A percentile compares a stretch with the other conserved stretches of the same genome.
Evolutionary conservation across 257 asterid species (phyloP).

Genomic region (Salvia miltiorrhiza): DNA sequence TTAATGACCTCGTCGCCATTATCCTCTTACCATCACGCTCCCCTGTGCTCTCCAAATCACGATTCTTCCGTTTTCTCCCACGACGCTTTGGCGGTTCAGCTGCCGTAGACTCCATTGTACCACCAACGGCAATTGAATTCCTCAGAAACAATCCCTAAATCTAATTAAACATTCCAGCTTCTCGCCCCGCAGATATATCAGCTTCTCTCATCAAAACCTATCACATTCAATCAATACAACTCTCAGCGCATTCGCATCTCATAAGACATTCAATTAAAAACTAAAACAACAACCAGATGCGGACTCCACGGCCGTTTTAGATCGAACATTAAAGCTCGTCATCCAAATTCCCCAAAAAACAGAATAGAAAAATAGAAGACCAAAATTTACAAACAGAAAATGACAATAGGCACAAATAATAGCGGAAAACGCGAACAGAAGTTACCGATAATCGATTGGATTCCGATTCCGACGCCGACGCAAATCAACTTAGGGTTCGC

Average conservation of each 20-base stretch:
- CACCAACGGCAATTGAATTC: slow-evolving; percentile 20
- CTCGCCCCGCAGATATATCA: slow-evolving; percentile 7
- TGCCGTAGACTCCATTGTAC: slow-evolving; percentile 45
- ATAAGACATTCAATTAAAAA: background rate
- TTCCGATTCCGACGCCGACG: slow-evolving; percentile 17
- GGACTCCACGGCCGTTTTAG: slow-evolving; percentile 4
- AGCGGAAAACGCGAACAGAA: background rate
- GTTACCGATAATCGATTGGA: slow-evolving; percentile 13
- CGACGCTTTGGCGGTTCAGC: slow-evolving; percentile 42
- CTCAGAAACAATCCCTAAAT: slow-evolving; percentile 22
- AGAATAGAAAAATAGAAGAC: background rate
- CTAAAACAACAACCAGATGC: background rate
- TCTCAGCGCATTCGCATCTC: slow-evolving; percentile 16
- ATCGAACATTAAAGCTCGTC: slow-evolving; percentile 16
- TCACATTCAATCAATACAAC: slow-evolving; percentile 21
- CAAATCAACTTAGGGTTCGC: slow-evolving; percentile 24
- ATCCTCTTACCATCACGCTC: slow-evolving; percentile 47
- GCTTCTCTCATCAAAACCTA: slow-evolving; percentile 27
- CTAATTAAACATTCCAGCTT: slow-evolving; percentile 29
- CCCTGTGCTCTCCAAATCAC: slow-evolving; percentile 41
- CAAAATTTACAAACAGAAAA: background rate
- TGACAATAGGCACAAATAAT: background rate
- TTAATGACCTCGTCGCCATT: slow-evolving; percentile 43
- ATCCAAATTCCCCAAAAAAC: background rate
- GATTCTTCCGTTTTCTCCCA: slow-evolving; percentile 75